phyloP scores from a whole-genome alignment of 2,329 filamentous ascomycete genomes.

The Ceratocystiopsis sp. region DNA sequence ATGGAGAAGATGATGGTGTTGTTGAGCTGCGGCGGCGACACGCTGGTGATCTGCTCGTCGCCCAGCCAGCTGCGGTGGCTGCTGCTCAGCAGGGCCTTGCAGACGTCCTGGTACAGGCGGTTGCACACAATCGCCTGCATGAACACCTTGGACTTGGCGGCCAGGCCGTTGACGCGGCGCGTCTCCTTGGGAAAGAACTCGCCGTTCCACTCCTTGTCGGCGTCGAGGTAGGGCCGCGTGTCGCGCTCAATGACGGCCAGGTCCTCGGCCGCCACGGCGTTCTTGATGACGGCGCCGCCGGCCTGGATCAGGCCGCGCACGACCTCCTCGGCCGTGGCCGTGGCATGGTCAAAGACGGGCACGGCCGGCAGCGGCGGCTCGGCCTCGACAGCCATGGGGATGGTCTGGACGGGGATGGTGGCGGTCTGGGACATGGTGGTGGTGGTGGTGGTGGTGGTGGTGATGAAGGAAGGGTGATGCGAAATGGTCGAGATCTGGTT shows the following conservation, averaged over 20 bases:
- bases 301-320: neutral
- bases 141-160: slow-evolving; percentile 1
- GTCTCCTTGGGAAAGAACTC: slow-evolving; percentile 5
- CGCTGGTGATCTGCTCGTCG: neutral
- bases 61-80: neutral
- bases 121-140: neutral
- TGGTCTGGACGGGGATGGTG: too few species aligned
- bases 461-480: too few species aligned
- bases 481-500: too few species aligned
- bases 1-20: slow-evolving; percentile 15
- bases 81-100: slow-evolving; percentile 1
- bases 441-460: too few species aligned
- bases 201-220: slow-evolving; percentile 3
- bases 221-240: neutral
- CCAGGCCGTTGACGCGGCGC: slow-evolving; percentile 3
- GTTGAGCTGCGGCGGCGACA: slow-evolving; percentile 12
- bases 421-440: too few species aligned
- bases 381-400: neutral
- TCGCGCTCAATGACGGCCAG: slow-evolving; percentile 2
- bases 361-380: neutral
- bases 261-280: neutral
- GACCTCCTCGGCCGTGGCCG: neutral
- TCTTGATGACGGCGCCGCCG: slow-evolving; percentile 2
- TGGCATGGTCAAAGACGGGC: neutral
- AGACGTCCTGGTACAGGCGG: neutral